phyloP scores from a whole-genome alignment of 202 grass and related monocot genomes.

The Digitaria exilis region DNA sequence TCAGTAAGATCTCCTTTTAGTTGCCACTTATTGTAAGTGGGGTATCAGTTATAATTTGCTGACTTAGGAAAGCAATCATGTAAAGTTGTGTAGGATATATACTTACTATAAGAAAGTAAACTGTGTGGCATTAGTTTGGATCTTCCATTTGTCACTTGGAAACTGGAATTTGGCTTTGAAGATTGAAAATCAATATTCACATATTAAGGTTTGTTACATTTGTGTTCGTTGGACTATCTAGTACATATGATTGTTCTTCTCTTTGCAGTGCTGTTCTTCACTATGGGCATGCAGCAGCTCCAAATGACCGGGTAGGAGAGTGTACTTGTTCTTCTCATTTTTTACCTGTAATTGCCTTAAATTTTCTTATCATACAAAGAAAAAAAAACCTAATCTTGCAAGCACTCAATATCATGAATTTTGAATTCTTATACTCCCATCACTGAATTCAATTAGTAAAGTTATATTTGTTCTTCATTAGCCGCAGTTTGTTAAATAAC shows the following conservation, averaged over 20 bases:
- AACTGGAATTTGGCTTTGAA: conserved; percentile 16
- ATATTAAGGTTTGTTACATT: conserved; percentile 19
- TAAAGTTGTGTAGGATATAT: background rate
- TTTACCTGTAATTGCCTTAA: conserved; percentile 3
- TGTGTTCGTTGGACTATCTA: conserved; percentile 22
- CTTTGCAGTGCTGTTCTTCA: conserved; percentile 93
- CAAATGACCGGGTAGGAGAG: conserved; percentile 92
- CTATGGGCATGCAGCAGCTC: conserved; percentile 90
- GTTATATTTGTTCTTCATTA: conserved; percentile 19
- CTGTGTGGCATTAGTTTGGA: background rate
- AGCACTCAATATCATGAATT: background rate
- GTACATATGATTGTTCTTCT: conserved; percentile 37
- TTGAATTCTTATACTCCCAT: conserved; percentile 10
- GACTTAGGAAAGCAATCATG: conserved; percentile 8
- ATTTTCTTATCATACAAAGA: background rate
- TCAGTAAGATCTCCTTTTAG: background rate
- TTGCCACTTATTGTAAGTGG: background rate
- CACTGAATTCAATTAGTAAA: conserved; percentile 4
- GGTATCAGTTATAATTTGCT: background rate
- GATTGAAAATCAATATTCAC: conserved; percentile 7
- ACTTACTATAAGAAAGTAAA: conserved; percentile 15
- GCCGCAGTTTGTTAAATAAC: background rate
- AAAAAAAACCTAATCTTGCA: conserved; percentile 24
- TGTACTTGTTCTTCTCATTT: conserved; percentile 35
- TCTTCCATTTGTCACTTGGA: background rate